phyloP scores from a whole-genome alignment of 2,329 filamentous ascomycete genomes.

The Colletotrichum siamense region DNA sequence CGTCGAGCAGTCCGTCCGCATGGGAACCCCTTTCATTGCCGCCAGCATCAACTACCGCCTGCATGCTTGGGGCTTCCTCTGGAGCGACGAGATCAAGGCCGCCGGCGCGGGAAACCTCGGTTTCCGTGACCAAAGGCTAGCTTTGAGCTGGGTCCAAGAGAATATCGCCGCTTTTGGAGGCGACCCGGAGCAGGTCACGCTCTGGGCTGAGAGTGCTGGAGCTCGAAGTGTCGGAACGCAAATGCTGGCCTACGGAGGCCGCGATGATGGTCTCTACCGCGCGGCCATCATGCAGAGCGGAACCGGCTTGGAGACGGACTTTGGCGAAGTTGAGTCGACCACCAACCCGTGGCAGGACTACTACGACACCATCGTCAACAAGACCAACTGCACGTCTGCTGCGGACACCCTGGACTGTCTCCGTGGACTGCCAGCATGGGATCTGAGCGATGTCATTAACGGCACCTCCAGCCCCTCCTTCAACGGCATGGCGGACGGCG shows the following conservation, averaged over 20 bases:
- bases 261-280: slow-evolving; percentile 59
- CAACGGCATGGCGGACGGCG: slow-evolving; percentile 36
- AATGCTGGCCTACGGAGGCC: slow-evolving; percentile 56
- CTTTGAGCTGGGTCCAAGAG: slow-evolving; percentile 54
- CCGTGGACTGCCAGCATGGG: slow-evolving; percentile 32
- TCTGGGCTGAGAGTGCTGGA: slow-evolving; percentile 62
- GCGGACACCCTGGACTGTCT: slow-evolving; percentile 35
- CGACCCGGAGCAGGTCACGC: slow-evolving; percentile 49
- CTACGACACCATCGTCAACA: slow-evolving; percentile 14
- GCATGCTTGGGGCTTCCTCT: slow-evolving; percentile 57
- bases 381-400: slow-evolving; percentile 23
- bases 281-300: slow-evolving; percentile 57
- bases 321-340: slow-evolving; percentile 29
- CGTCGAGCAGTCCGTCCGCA: slow-evolving; percentile 52
- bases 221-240: slow-evolving; percentile 55
- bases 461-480: slow-evolving; percentile 28
- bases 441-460: slow-evolving; percentile 34
- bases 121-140: slow-evolving; percentile 54
- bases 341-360: slow-evolving; percentile 20
- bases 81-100: slow-evolving; percentile 44
- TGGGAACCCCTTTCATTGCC: slow-evolving; percentile 54
- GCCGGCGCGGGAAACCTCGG: slow-evolving; percentile 56
- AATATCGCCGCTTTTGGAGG: slow-evolving; percentile 57
- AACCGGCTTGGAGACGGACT: slow-evolving; percentile 40
- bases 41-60: slow-evolving; percentile 58